Evolutionary conservation across 805 yeast species (phyloP).

Genomic region (Tanozyma kutaoensis): DNA sequence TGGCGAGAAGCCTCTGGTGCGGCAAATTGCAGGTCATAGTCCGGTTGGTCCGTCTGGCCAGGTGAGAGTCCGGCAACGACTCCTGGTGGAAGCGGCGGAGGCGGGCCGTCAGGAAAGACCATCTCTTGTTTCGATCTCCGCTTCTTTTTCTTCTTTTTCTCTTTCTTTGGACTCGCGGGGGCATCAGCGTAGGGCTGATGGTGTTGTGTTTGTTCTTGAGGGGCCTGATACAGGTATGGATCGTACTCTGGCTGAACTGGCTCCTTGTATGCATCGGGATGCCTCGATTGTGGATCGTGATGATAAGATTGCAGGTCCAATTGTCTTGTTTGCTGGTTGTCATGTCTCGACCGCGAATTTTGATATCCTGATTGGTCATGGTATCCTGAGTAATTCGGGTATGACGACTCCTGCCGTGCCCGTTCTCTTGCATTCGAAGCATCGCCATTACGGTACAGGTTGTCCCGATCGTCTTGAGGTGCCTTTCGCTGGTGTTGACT

Average conservation of each 20-base stretch:
- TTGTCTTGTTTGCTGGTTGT: conserved; percentile 7
- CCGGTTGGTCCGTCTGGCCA: too few relatives aligned
- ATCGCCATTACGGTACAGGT: neutral
- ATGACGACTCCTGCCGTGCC: too few relatives aligned
- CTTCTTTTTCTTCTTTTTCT: conserved; percentile 7
- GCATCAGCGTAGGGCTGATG: conserved; percentile 2
- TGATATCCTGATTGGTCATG: neutral
- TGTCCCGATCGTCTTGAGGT: neutral
- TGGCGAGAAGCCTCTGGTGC: neutral
- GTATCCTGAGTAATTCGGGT: neutral
- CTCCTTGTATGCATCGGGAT: neutral
- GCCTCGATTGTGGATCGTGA: neutral
- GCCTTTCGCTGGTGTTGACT: conserved; percentile 1
- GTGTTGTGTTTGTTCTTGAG: conserved; percentile 1
- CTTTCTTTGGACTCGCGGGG: conserved; percentile 5
- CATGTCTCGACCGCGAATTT: too few relatives aligned
- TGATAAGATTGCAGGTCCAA: conserved; percentile 1
- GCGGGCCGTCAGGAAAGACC: conserved; percentile 7
- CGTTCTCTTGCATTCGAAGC: too few relatives aligned
- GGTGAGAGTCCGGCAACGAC: too few relatives aligned
- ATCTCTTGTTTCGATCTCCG: conserved; percentile 7
- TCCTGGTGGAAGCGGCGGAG: conserved; percentile 7
- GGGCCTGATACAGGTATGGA: neutral
- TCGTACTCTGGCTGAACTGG: neutral
- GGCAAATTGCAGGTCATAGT: too few relatives aligned